Evolutionary conservation across 805 yeast species (phyloP).

Genomic region (Cephaloascus albidus): DNA sequence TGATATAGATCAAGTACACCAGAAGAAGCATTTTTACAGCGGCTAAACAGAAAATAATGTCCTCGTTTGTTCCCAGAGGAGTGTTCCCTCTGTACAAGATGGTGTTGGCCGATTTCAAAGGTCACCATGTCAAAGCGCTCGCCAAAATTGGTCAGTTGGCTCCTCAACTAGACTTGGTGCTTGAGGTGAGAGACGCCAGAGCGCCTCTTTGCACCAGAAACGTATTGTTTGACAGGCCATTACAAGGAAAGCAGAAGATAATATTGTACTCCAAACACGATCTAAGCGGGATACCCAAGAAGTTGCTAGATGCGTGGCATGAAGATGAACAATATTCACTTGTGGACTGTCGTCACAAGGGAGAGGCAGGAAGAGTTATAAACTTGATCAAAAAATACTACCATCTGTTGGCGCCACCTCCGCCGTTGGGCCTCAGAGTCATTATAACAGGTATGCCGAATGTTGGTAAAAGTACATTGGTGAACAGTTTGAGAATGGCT

Average conservation of each 20-base stretch:
- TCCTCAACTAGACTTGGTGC: slow-evolving; percentile 71
- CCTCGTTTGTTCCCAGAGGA: slow-evolving; percentile 55
- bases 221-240: slow-evolving; percentile 60
- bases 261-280: slow-evolving; percentile 76
- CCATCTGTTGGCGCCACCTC: slow-evolving; percentile 46
- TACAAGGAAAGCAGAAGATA: slow-evolving; percentile 45
- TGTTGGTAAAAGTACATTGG: slow-evolving; percentile 89
- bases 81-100: slow-evolving; percentile 69
- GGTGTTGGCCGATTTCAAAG: slow-evolving; percentile 72
- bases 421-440: slow-evolving; percentile 74
- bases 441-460: slow-evolving; percentile 93
- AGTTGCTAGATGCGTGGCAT: slow-evolving; percentile 9
- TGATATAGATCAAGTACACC: no score
- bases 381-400: slow-evolving; percentile 37
- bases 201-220: slow-evolving; percentile 85
- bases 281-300: slow-evolving; percentile 34
- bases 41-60: not conserved
- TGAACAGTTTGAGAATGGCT: slow-evolving; percentile 56
- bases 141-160: slow-evolving; percentile 56
- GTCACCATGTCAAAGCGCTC: slow-evolving; percentile 82
- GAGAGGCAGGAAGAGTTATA: slow-evolving; percentile 42
- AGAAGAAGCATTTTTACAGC: not conserved
- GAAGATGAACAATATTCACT: slow-evolving; percentile 27
- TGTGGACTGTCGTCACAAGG: slow-evolving; percentile 46
- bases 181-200: slow-evolving; percentile 83